Base-by-base conservation (phyloP, 1,284 basidiomycete species). In the Heterobasidion parviporum region DNA sequence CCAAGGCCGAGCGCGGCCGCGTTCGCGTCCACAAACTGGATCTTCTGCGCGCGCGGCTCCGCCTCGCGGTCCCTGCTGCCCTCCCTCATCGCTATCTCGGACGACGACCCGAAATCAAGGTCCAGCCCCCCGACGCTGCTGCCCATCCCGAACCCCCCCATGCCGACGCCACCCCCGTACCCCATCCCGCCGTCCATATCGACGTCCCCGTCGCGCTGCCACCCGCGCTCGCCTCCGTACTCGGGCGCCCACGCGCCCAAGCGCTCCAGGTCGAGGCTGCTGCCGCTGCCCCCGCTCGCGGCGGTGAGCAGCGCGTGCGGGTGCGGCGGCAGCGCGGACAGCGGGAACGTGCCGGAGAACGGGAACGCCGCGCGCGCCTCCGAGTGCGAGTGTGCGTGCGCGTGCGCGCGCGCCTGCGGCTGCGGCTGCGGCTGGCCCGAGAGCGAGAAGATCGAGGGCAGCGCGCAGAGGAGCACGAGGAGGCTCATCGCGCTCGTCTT, bases 361-460 rank as follows among this genome's bases (percentile, higher is more conserved):
- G 52, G 52, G 20, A 53, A 26, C 26, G 26, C 26, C 26, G 26
- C 26, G 26, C 26, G 26, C 3, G 26, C 26, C 26, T 26, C 18
- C 12, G 50, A 14, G 16, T 16, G 76, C 50, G 80, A 79, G 7
- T 26, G 26, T 3, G 26, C 3, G 26, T 26, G 26, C 26, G 26
- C 26, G 81, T 63, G 15, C 77, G 65, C 38, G 73, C 56, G 35
- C 50, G 26, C 26, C 26, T 26, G 26, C 26, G 26, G 26, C 26
- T 26, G 55, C 15, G 57, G 54, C 43, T 53, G 52, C 33, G 66
- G 74, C 61, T 81, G 78, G 58, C 79, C 72, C 54, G 81, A 78
- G 70, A 85, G 73, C 18, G 85, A 83, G 52, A 89, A 76, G 53
- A 89, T 76, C n/a, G 82, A 80, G 14, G 88, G 88, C 44, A 90